A percentile compares a stretch with the other conserved stretches of the same genome.
Conservation (phyloP, 2,329 filamentous ascomycete genomes). For the Ophiostoma australiae region DNA sequence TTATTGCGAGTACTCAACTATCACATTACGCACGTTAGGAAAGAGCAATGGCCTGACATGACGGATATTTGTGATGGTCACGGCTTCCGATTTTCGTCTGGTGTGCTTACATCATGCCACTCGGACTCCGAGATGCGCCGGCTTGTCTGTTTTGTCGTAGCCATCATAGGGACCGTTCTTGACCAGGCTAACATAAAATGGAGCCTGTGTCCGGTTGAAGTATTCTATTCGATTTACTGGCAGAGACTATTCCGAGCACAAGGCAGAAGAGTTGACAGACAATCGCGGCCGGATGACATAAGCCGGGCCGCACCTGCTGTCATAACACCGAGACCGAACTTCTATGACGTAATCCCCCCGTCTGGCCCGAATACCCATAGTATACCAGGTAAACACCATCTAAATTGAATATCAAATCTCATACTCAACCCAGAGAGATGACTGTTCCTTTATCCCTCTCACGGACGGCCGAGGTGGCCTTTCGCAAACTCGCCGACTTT, state of each 20-base stretch:
- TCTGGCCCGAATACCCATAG: not conserved
- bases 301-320: conserved; percentile 2
- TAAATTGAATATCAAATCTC: not conserved
- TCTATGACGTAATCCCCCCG: not conserved
- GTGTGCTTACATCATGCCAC: not conserved
- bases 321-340: not conserved
- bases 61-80: not conserved
- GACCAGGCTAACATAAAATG: not conserved
- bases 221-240: not conserved
- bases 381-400: not conserved
- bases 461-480: not conserved
- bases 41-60: not conserved
- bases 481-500: not conserved
- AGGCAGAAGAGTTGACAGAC: not conserved
- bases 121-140: not conserved
- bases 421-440: not conserved
- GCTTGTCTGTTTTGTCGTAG: not conserved
- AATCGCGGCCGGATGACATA: not conserved
- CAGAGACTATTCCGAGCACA: not conserved
- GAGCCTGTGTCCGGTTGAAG: not conserved
- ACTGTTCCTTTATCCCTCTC: not conserved
- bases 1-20: not conserved
- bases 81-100: not conserved
- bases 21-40: not conserved
- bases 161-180: not conserved